Evolutionary conservation across 306 rosid species (phyloP), one percentile per base, ranked within the genome.

Genomic region (Lotus japonicus): DNA sequence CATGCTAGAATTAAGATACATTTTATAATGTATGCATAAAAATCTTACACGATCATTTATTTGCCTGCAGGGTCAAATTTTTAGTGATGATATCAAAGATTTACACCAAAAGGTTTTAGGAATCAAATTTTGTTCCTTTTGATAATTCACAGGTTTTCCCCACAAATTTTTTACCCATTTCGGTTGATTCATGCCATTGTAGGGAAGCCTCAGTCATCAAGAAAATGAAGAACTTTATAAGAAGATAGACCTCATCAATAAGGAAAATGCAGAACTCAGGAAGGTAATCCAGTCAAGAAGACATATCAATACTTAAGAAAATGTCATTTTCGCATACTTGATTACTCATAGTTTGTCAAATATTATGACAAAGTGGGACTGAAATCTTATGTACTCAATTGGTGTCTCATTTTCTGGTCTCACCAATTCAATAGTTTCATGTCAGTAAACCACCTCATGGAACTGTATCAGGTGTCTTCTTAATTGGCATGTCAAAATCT

Each of bases 1-100:
- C 2, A 10, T 10, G 12, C 17, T 55, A 4, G 31, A 26, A 26
- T 26, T 11, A n/a, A 15, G 5, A 21, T 21, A 3, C 26, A 1
- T 26, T 54, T 21, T 8, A 11, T 23, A 8, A 5, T 54, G 6
- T 11, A 17, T 11, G 26, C 41, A 5, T 55, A 7, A 2, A 49
- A 74, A 52, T 60, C 51, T 58, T 26, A 77, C 44, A 70, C 6
- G 11, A 18, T 42, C 61, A 36, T 75, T 65, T 38, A 35, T 63
- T 76, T n/a, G 54, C 74, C 42, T 64, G 80, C 82, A 87, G 94
- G 94, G 79, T 52, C 79, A 76, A 65, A 19, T 81, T 52, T 79
- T 79, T 28, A 77, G 55, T 2, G 84, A 85, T 15, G 86, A 87
- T 70, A 85, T 85, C 58, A 71, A 82, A 38, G 79, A 76, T 50